Percentiles rank a stretch among this genome's conserved stretches.
Evolutionary conservation across 2,329 filamentous ascomycete species (phyloP).

Genomic region (Penicillium sp.): DNA sequence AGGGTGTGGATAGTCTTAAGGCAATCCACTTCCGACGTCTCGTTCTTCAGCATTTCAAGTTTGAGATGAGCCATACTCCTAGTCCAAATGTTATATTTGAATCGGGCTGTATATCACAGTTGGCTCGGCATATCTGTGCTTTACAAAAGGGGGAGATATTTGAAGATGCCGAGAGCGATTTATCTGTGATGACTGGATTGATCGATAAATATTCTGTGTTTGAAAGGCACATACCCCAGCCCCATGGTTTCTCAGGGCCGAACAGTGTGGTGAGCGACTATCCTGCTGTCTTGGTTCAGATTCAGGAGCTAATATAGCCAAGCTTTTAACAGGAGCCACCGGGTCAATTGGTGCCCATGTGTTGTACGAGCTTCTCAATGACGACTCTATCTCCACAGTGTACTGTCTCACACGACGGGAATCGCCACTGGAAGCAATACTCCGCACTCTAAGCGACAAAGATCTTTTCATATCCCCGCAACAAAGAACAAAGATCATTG

Average conservation of each 20-base stretch:
- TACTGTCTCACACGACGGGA: slow-evolving; percentile 39
- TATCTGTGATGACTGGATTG: slow-evolving; percentile 43
- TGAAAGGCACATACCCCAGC: slow-evolving; percentile 22
- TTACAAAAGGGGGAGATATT: slow-evolving; percentile 25
- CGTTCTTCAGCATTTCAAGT: slow-evolving; percentile 41
- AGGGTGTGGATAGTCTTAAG: slow-evolving; percentile 49
- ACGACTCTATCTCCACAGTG: slow-evolving; percentile 34
- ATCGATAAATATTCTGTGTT: slow-evolving; percentile 50
- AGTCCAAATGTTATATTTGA: slow-evolving; percentile 47
- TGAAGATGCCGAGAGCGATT: slow-evolving; percentile 14
- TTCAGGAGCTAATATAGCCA: not conserved
- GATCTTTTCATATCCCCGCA: slow-evolving; percentile 21
- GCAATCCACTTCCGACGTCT: slow-evolving; percentile 47
- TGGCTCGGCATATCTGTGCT: slow-evolving; percentile 36
- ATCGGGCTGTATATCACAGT: slow-evolving; percentile 35
- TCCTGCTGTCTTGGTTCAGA: not conserved
- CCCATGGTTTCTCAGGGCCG: slow-evolving; percentile 18
- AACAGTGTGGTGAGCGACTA: slow-evolving; percentile 25
- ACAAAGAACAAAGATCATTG: slow-evolving; percentile 37
- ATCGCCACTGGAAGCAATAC: slow-evolving; percentile 22
- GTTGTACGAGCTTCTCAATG: slow-evolving; percentile 38
- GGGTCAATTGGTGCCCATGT: slow-evolving; percentile 46
- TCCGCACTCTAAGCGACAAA: slow-evolving; percentile 21
- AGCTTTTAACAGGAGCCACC: slow-evolving; percentile 46
- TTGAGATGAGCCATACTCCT: slow-evolving; percentile 29